Conservation (phyloP, 2,329 filamentous ascomycete genomes). For the Pseudovirgaria hyperparasitica region DNA sequence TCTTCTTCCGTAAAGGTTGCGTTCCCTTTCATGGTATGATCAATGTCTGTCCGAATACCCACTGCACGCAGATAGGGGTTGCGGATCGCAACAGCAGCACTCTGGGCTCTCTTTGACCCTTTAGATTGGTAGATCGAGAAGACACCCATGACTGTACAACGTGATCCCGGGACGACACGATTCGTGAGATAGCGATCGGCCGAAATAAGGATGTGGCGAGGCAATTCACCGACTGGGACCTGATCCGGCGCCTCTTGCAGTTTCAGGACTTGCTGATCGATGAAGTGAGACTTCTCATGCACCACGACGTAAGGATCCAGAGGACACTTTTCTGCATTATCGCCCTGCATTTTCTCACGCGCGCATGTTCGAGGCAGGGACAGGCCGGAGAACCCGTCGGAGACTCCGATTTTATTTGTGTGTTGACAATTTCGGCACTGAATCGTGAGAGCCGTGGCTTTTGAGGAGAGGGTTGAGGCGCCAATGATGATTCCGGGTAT, state of each 20-base stretch:
- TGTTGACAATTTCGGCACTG: constrained; percentile 80
- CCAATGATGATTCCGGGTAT: constrained; percentile 97
- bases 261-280: constrained; percentile 97
- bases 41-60: constrained; percentile 80
- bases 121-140: constrained; percentile 98
- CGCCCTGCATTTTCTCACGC: constrained; percentile 49
- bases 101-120: constrained; percentile 61
- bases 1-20: constrained; percentile 85
- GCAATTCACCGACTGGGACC: constrained; percentile 91
- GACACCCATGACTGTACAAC: constrained; percentile 91
- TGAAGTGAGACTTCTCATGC: constrained; percentile 87
- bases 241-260: constrained; percentile 95
- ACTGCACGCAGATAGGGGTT: constrained; percentile 91
- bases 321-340: constrained; percentile 64
- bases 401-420: constrained; percentile 55
- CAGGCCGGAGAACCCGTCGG: constrained; percentile 78
- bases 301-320: constrained; percentile 92
- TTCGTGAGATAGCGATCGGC: constrained; percentile 96
- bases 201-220: constrained; percentile 86
- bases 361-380: constrained; percentile 71
- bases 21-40: constrained; percentile 76
- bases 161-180: constrained; percentile 83
- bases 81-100: constrained; percentile 81
- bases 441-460: constrained; percentile 75
- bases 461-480: constrained; percentile 90